Evolutionary conservation across 2,329 filamentous ascomycete genomes (phyloP).

Genomic region (Trichoderma sp.): DNA sequence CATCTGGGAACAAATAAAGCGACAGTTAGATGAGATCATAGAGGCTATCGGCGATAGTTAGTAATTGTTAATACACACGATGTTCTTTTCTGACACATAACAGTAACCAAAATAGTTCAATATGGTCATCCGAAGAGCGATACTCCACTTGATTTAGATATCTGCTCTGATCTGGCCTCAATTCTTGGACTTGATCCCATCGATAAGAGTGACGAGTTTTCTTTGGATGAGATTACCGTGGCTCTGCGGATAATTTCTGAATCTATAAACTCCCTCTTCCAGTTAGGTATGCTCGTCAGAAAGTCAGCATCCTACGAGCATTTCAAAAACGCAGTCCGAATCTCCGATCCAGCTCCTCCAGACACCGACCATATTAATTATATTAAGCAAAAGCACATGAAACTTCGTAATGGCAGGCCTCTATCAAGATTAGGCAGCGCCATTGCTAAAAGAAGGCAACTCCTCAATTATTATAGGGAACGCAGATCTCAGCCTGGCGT

Average conservation of each 20-base stretch:
- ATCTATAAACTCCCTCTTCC: slow-evolving; percentile 18
- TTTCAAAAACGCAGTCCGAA: slow-evolving; percentile 16
- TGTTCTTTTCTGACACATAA: too few relatives aligned
- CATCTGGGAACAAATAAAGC: too few relatives aligned
- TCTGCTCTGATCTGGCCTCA: neutral
- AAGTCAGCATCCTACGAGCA: slow-evolving; percentile 4
- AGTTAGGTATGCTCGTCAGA: slow-evolving; percentile 10
- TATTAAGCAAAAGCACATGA: slow-evolving; percentile 8
- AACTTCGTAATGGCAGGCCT: neutral
- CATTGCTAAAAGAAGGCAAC: slow-evolving; percentile 20
- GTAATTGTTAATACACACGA: too few relatives aligned
- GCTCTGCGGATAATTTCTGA: slow-evolving; percentile 4
- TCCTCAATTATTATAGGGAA: slow-evolving; percentile 16
- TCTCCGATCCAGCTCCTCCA: too few relatives aligned
- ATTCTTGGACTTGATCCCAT: neutral
- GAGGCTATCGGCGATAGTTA: too few relatives aligned
- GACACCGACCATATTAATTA: too few relatives aligned
- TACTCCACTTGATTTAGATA: too few relatives aligned
- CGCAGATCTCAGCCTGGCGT: neutral
- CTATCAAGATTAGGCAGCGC: slow-evolving; percentile 9
- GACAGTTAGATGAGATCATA: too few relatives aligned
- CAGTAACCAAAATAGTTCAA: too few relatives aligned
- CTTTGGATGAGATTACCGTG: neutral
- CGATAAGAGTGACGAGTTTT: neutral
- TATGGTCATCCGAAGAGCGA: too few relatives aligned